Evolutionary conservation across 305 asterid genomes (phyloP).

Genomic region (Solanum hybrid): DNA sequence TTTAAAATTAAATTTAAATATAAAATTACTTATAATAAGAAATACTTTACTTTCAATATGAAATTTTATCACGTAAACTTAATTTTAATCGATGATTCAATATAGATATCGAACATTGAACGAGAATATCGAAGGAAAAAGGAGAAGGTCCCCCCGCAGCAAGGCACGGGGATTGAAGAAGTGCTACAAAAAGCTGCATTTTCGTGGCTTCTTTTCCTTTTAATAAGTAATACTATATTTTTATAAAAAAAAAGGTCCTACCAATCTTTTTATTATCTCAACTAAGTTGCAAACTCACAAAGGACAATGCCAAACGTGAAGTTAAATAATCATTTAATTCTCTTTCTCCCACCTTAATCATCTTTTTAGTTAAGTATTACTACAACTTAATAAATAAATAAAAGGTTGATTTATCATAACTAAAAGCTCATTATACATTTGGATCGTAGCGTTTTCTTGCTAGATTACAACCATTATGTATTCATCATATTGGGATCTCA

Average conservation of each 20-base stretch:
- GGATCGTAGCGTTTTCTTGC: conserved; percentile 7
- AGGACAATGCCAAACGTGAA: conserved; percentile 37
- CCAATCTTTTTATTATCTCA: conserved; percentile 11
- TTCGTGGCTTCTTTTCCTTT: conserved; percentile 32
- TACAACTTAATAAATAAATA: not conserved
- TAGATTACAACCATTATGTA: conserved; percentile 31
- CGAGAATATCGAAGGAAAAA: not conserved
- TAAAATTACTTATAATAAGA: not conserved
- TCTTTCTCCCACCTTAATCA: not conserved
- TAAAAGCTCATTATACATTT: not conserved
- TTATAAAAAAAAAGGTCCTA: not conserved
- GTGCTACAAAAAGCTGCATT: conserved; percentile 53
- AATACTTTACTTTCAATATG: no score
- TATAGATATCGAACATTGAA: not conserved
- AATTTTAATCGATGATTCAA: not conserved
- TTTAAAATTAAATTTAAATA: not conserved
- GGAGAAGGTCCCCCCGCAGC: conserved; percentile 37
- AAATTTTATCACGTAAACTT: accelerated
- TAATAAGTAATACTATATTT: not conserved
- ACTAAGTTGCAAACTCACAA: conserved; percentile 21
- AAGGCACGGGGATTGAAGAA: conserved; percentile 39
- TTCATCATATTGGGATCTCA: conserved; percentile 14
- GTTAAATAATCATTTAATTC: conserved; percentile 16
- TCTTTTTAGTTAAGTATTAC: not conserved
- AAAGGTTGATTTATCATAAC: not conserved